Evolutionary conservation across 2,329 filamentous ascomycete species (phyloP), one percentile per base, ranked within the genome.

Genomic region (Colletotrichum trifolii): DNA sequence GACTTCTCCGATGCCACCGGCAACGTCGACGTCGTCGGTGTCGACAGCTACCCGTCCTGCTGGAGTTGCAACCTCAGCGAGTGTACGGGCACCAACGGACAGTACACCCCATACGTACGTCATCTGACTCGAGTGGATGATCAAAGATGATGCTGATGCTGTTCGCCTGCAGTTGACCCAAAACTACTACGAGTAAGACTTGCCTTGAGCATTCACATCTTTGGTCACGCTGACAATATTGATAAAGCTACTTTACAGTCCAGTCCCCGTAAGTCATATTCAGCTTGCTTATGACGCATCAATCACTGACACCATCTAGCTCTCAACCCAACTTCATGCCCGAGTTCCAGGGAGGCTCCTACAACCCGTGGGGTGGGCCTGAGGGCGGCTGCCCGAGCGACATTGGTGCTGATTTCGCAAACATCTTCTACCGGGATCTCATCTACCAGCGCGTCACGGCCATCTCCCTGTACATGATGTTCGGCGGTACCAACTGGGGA

Each of bases 401-500:
- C 47, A 87, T 85, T 15, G 85, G 85, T 2, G 79, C 83, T 0
- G 84, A 88, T 50, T 90, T 87, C 68, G 87, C 85, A 1, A 89
- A 89, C 61, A 72, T 90, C 4, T 90, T 88, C 75, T 90, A 90
- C 72, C 81, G 87, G 10, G 84, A 89, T 70, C 82, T 89, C 57
- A 84, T 90, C 34, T 85, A 81, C 34, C 84, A 90, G 69, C 79
- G 85, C 1, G 82, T 89, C 4, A 87, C 85, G 0, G 85, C 85
- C 0, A 82, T 89, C 59, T 88, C 82, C 36, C 73, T 90, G 2
- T 90, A 90, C 71, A 90, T 90, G 87, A 75, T 88, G 55, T 90
- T 83, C 56, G 88, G 88, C 4, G 88, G 88, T 2, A 90, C 88
- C 0, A 89, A 86, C 67, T 89, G 86, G 87, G 87, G 87, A 6